These are phyloP conservation scores for Fusarium domesticum DNA, from an alignment of 2,329 filamentous ascomycete species.

Conservation along the genomic window DNA sequence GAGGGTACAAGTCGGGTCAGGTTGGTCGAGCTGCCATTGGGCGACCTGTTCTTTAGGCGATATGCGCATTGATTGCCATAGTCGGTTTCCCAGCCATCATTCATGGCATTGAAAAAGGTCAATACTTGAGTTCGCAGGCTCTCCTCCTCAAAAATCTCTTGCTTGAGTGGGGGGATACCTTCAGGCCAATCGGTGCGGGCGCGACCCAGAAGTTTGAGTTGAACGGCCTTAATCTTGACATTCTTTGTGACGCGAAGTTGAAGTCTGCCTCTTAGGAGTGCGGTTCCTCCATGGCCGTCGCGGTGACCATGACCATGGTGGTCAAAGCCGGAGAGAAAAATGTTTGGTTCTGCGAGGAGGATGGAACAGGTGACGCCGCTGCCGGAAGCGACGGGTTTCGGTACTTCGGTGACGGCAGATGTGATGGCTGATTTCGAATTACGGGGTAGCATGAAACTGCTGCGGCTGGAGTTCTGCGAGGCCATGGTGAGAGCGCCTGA, in stretches of 20 bases:
- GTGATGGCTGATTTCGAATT: slow-evolving; percentile 50
- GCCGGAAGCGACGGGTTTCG: slow-evolving; percentile 75
- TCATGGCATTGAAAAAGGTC: slow-evolving; percentile 84
- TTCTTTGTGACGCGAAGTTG: slow-evolving; percentile 82
- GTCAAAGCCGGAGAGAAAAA: slow-evolving; percentile 78
- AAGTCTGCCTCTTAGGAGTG: slow-evolving; percentile 80
- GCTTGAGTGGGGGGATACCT: slow-evolving; percentile 84
- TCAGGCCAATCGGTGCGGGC: slow-evolving; percentile 95
- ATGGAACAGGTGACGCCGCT: slow-evolving; percentile 74
- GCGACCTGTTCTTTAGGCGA: slow-evolving; percentile 40
- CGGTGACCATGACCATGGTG: slow-evolving; percentile 56
- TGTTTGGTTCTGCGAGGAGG: slow-evolving; percentile 71
- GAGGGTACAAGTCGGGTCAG: slow-evolving; percentile 22
- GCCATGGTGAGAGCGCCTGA: slow-evolving; percentile 26
- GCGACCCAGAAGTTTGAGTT: slow-evolving; percentile 79
- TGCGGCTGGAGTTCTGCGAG: slow-evolving; percentile 35
- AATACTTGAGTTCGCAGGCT: slow-evolving; percentile 83
- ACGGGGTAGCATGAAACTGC: slow-evolving; percentile 50
- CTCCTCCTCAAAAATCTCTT: slow-evolving; percentile 79
- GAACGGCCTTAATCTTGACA: slow-evolving; percentile 88
- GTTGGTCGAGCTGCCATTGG: slow-evolving; percentile 37
- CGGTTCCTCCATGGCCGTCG: slow-evolving; percentile 65
- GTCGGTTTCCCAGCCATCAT: slow-evolving; percentile 57
- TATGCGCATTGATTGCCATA: slow-evolving; percentile 64
- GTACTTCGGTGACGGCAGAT: slow-evolving; percentile 51